Evolutionary conservation across 768 basidiomycete species (phyloP).

Genomic region (Lyophyllum shimeji): DNA sequence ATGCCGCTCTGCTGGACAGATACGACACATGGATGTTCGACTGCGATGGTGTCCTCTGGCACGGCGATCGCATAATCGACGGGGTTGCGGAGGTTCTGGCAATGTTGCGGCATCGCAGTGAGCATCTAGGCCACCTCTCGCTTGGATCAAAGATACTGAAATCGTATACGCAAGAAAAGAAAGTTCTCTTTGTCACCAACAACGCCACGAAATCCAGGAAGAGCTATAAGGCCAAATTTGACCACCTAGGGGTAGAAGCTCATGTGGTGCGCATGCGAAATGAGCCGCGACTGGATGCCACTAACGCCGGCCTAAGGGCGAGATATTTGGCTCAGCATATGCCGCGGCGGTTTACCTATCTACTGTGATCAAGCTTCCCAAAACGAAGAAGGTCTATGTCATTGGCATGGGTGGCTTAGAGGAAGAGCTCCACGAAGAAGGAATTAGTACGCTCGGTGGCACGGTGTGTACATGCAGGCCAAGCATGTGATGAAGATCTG

Average conservation of each 20-base stretch:
- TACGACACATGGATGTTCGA: constrained; percentile 97
- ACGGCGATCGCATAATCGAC: constrained; percentile 75
- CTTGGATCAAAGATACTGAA: constrained; percentile 1
- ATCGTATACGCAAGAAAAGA: constrained; percentile 56
- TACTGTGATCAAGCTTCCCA: constrained; percentile 84
- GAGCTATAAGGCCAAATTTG: constrained; percentile 89
- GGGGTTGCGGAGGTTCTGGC: constrained; percentile 76
- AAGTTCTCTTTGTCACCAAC: constrained; percentile 92
- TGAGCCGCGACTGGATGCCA: not conserved
- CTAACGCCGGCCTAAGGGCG: constrained; percentile 60
- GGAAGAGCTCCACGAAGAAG: constrained; percentile 90
- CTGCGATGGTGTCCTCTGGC: constrained; percentile 96
- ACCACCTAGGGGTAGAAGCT: constrained; percentile 82
- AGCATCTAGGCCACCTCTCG: constrained; percentile 26
- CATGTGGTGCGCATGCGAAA: constrained; percentile 62
- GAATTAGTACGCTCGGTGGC: constrained; percentile 77
- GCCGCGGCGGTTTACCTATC: constrained; percentile 73
- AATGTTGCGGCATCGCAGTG: constrained; percentile 71
- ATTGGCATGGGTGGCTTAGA: constrained; percentile 91
- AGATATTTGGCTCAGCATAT: constrained; percentile 95
- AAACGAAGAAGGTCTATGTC: constrained; percentile 92
- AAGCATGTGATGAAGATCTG: not conserved
- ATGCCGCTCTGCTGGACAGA: constrained; percentile 49
- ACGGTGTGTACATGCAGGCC: constrained; percentile 53
- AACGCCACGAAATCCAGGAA: constrained; percentile 93